These are phyloP conservation scores for Adansonia madagascariensis DNA, from an alignment of 441 rosid genomes.

Conservation along the genomic window DNA sequence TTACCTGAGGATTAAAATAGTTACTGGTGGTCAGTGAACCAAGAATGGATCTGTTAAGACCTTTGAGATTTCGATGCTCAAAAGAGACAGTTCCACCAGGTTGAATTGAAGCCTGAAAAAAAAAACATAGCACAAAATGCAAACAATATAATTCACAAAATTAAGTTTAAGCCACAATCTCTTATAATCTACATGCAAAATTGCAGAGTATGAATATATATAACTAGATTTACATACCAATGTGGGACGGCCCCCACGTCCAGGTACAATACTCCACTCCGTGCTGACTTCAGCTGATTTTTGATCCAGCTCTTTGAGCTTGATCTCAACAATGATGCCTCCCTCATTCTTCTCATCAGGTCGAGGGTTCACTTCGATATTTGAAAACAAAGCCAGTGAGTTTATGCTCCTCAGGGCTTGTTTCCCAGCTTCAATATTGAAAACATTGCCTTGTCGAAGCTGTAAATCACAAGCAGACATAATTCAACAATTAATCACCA, in stretches of 20 bases:
- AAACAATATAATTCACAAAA: constrained; percentile 10
- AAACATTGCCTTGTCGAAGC: constrained; percentile 84
- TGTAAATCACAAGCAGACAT: constrained; percentile 35
- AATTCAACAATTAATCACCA: constrained; percentile 19
- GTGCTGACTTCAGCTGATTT: constrained; percentile 98
- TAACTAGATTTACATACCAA: constrained; percentile 50
- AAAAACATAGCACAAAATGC: constrained; percentile 15
- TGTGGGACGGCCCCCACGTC: constrained; percentile 94
- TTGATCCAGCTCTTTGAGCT: constrained; percentile 90
- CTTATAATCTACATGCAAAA: not conserved
- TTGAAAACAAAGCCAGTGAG: constrained; percentile 75
- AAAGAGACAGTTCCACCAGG: constrained; percentile 98
- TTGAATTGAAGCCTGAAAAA: constrained; percentile 77
- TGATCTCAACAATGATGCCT: constrained; percentile 92
- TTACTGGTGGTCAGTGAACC: constrained; percentile 97
- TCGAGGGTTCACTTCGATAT: constrained; percentile 91
- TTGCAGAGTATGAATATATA: not conserved
- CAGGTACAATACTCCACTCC: constrained; percentile 98
- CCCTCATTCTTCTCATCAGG: constrained; percentile 95
- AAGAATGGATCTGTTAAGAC: constrained; percentile 87
- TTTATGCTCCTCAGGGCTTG: constrained; percentile 89
- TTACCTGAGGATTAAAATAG: constrained; percentile 86
- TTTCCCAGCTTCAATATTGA: constrained; percentile 92
- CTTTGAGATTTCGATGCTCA: constrained; percentile 86
- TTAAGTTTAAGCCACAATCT: not conserved